These are phyloP conservation scores for Acanthamoeba healyi DNA, from an alignment of 208 protist genomes.

Conservation along the genomic window DNA sequence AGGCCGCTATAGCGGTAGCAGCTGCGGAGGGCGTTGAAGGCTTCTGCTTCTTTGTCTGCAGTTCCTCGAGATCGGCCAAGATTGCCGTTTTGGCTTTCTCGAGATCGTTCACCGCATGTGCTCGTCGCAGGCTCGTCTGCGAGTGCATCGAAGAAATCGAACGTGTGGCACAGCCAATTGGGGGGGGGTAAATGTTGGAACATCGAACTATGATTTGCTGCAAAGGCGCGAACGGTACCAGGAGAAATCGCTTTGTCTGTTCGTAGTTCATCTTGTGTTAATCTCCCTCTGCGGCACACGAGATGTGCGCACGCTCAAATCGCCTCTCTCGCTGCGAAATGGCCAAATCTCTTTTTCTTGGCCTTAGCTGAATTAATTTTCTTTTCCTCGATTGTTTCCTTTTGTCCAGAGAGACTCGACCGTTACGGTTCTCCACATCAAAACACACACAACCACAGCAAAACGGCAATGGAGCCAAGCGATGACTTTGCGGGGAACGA, in stretches of 20 bases:
- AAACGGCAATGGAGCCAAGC: not conserved
- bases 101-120: not conserved
- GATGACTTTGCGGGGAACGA: not conserved
- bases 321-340: too few species aligned
- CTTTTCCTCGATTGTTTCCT: too few species aligned
- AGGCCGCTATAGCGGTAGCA: not conserved
- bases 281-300: too few species aligned
- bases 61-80: not conserved
- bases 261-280: conserved; percentile 48
- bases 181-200: not conserved
- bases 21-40: not conserved
- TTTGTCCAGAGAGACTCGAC: too few species aligned
- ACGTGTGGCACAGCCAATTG: too few species aligned
- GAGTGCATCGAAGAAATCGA: not conserved
- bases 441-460: too few species aligned
- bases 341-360: too few species aligned
- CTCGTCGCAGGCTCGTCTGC: conserved; percentile 5
- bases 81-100: conserved; percentile 14
- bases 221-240: too few species aligned
- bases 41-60: conserved; percentile 32
- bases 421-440: too few species aligned
- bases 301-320: too few species aligned
- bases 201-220: too few species aligned
- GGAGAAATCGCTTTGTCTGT: not conserved
- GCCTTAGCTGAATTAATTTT: too few species aligned